These are phyloP conservation scores for Ceratocystis colombiana DNA, from an alignment of 2,329 filamentous ascomycete genomes.

Conservation along the genomic window DNA sequence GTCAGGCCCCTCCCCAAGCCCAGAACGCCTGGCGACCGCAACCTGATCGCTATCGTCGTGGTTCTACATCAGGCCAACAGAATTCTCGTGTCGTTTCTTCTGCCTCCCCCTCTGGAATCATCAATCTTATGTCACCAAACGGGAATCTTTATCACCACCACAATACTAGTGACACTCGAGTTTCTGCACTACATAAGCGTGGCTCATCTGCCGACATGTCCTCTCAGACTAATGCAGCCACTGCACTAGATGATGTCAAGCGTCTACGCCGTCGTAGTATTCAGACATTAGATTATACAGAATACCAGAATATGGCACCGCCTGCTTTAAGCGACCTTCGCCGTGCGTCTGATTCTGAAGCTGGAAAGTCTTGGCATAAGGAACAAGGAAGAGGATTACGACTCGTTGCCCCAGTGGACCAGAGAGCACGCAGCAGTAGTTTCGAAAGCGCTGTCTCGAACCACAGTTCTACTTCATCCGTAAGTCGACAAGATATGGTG, in stretches of 20 bases:
- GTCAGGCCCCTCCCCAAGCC: constrained; percentile 31
- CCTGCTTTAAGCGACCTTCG: constrained; percentile 22
- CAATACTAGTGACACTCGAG: constrained; percentile 27
- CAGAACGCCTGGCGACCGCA: constrained; percentile 52
- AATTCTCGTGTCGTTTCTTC: constrained; percentile 35
- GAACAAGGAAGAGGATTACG: constrained; percentile 36
- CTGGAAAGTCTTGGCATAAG: constrained; percentile 26
- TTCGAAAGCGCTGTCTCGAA: constrained; percentile 54
- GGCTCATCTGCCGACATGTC: constrained; percentile 17
- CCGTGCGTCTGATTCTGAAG: constrained; percentile 27
- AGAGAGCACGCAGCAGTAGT: constrained; percentile 45
- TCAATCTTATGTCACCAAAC: constrained; percentile 29
- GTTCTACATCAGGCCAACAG: constrained; percentile 44
- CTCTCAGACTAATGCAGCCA: neutral
- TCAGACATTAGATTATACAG: constrained; percentile 50
- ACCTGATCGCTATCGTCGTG: constrained; percentile 69
- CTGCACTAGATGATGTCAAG: constrained; percentile 46
- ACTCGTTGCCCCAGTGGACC: constrained; percentile 31
- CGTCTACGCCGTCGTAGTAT: constrained; percentile 75
- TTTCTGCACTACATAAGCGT: constrained; percentile 25
- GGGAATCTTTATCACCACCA: constrained; percentile 28
- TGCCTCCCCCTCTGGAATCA: constrained; percentile 9
- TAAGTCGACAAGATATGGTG: constrained; percentile 38
- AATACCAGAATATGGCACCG: constrained; percentile 32
- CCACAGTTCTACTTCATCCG: constrained; percentile 51